A percentile compares a stretch with the other conserved stretches of the same genome.
phyloP scores from a whole-genome alignment of 75 land plant genomes.

The Cryptomeria japonica region DNA sequence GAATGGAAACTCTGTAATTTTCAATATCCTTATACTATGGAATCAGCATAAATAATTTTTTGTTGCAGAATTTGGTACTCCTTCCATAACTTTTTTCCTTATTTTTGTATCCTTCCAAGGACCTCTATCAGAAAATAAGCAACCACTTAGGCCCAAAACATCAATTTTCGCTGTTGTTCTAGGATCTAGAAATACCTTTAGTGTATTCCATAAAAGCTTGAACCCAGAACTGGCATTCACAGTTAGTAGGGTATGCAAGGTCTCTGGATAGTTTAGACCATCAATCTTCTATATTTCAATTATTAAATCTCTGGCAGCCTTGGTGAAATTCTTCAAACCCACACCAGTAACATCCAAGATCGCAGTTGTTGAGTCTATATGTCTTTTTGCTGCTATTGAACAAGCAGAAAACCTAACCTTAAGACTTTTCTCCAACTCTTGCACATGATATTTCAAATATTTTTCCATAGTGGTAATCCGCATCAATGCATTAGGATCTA shows the following conservation, averaged over 20 bases:
- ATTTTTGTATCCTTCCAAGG: slow-evolving; percentile 88
- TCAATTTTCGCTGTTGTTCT: slow-evolving; percentile 76
- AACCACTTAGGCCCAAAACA: slow-evolving; percentile 71
- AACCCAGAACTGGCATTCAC: slow-evolving; percentile 88
- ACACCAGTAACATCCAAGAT: slow-evolving; percentile 65
- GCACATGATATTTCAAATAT: slow-evolving; percentile 47
- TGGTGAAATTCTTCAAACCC: too few species aligned
- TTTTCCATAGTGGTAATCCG: slow-evolving; percentile 53
- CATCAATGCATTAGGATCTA: slow-evolving; percentile 37
- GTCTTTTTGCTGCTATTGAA: slow-evolving; percentile 50
- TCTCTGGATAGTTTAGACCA: too few species aligned
- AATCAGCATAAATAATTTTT: not conserved
- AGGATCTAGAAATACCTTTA: slow-evolving; percentile 77
- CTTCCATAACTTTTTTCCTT: slow-evolving; percentile 45
- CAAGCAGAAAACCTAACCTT: slow-evolving; percentile 56
- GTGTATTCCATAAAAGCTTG: slow-evolving; percentile 77
- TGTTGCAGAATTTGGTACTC: not conserved
- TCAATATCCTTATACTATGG: too few species aligned
- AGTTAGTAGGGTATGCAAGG: slow-evolving; percentile 69
- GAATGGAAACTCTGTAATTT: too few species aligned
- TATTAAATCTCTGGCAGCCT: too few species aligned
- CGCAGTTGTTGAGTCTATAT: slow-evolving; percentile 52
- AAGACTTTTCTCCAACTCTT: slow-evolving; percentile 50
- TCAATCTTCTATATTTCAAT: too few species aligned
- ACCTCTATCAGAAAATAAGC: slow-evolving; percentile 74